Percentiles rank a stretch among this genome's conserved stretches.
These are phyloP conservation scores for Haematococcus sp. DNA, from an alignment of 139 green algal genomes.

Conservation along the genomic window DNA sequence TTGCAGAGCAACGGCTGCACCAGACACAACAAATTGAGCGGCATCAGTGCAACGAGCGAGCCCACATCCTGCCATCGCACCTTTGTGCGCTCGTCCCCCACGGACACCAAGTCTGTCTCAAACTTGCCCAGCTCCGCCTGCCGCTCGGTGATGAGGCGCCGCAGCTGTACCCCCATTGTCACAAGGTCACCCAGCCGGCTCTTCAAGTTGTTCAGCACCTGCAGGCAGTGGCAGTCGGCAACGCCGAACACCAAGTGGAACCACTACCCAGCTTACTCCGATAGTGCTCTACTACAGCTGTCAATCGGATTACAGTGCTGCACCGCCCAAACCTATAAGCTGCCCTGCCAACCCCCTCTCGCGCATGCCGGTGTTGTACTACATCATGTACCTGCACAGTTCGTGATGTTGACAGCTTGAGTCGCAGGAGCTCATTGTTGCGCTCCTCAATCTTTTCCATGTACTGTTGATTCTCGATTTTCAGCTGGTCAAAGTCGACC, in stretches of 20 bases:
- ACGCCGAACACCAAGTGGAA: not conserved
- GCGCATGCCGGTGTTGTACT: no score
- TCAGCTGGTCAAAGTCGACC: conserved; percentile 91
- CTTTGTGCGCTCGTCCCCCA: conserved; percentile 12
- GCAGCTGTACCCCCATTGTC: conserved; percentile 35
- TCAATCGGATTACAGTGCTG: no score
- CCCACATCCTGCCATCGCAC: no score
- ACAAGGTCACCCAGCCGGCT: conserved; percentile 46
- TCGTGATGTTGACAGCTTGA: conserved; percentile 74
- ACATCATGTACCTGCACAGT: conserved; percentile 78
- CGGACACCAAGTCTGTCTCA: conserved; percentile 16
- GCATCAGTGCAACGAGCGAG: no score
- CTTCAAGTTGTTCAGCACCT: conserved; percentile 79
- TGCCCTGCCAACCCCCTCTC: no score
- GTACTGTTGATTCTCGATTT: conserved; percentile 91
- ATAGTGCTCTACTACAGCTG: no score
- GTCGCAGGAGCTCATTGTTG: conserved; percentile 78
- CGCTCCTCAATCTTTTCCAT: conserved; percentile 79
- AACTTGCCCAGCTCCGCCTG: conserved; percentile 28
- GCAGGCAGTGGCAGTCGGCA: not conserved
- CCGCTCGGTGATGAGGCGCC: conserved; percentile 43
- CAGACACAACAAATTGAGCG: no score
- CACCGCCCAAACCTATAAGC: no score
- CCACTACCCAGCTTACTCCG: not conserved
- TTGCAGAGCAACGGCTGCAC: no score